Percentiles rank a stretch among this genome's conserved stretches.
phyloP scores from a whole-genome alignment of 1,139 yeast genomes.

The Sugiyamaella paludigena region DNA sequence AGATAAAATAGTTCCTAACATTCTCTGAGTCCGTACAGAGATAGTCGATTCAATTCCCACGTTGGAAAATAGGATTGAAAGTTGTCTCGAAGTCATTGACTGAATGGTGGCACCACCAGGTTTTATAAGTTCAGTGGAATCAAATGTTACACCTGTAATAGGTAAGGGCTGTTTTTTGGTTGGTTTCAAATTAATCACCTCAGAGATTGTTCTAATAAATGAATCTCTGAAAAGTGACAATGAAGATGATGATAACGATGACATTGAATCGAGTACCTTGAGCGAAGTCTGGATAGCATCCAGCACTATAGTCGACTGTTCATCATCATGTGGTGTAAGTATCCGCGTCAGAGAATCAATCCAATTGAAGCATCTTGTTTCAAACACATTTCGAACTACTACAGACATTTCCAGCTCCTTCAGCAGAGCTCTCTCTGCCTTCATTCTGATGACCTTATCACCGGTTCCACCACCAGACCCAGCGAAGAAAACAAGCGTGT shows the following conservation, averaged over 20 bases:
- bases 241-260: constrained; percentile 1
- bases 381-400: constrained; percentile 24
- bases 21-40: constrained; percentile 1
- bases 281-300: constrained; percentile 15
- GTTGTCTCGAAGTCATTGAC: neutral
- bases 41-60: constrained; percentile 5
- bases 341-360: constrained; percentile 34
- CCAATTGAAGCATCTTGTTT: constrained; percentile 32
- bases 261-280: neutral
- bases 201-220: constrained; percentile 6
- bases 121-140: constrained; percentile 2
- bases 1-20: neutral
- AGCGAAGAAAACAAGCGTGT: constrained; percentile 30
- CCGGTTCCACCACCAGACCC: constrained; percentile 6
- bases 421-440: neutral
- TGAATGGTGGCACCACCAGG: neutral
- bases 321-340: constrained; percentile 32
- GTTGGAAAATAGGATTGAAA: constrained; percentile 1
- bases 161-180: constrained; percentile 4
- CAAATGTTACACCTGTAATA: neutral
- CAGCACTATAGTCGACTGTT: constrained; percentile 6
- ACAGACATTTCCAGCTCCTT: constrained; percentile 12
- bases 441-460: neutral
- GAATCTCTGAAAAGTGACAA: constrained; percentile 4
- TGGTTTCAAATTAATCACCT: constrained; percentile 5